Percentiles rank a stretch among this genome's conserved stretches.
Evolutionary conservation across 768 basidiomycete species (phyloP).

Genomic region (Pleurotus cornucopiae): DNA sequence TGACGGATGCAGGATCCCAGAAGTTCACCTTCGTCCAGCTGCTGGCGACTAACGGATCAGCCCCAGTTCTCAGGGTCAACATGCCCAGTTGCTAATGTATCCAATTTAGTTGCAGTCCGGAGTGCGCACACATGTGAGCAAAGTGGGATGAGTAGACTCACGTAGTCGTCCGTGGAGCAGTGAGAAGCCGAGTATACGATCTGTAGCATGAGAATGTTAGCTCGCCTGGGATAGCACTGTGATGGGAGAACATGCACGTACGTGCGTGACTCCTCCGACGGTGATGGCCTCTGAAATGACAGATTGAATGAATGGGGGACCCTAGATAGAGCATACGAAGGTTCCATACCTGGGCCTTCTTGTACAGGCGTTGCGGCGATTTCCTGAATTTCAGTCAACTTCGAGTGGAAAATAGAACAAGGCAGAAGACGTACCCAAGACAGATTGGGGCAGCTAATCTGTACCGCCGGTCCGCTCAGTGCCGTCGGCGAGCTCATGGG

Average conservation of each 20-base stretch:
- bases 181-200: conserved; percentile 17
- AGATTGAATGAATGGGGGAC: not conserved
- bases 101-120: not conserved
- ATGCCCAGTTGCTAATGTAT: conserved; percentile 9
- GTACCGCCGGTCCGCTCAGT: conserved; percentile 12
- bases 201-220: conserved; percentile 1
- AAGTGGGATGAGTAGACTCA: not conserved
- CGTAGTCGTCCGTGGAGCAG: conserved; percentile 16
- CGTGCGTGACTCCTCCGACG: conserved; percentile 11
- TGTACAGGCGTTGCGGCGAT: conserved; percentile 13
- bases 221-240: not conserved
- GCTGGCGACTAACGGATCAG: conserved; percentile 12
- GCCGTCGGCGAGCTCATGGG: conserved; percentile 13
- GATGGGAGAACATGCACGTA: conserved; percentile 1
- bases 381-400: conserved; percentile 6
- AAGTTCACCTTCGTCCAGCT: conserved; percentile 13
- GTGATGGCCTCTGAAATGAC: conserved; percentile 11
- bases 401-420: no score
- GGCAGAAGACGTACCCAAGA: conserved; percentile 9
- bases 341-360: conserved; percentile 10
- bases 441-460: conserved; percentile 14
- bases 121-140: not conserved
- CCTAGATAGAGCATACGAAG: not conserved
- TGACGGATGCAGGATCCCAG: not conserved
- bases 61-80: conserved; percentile 11